Evolutionary conservation across 1,284 basidiomycete genomes (phyloP).

Genomic region (Apiotrichum laibachii): DNA sequence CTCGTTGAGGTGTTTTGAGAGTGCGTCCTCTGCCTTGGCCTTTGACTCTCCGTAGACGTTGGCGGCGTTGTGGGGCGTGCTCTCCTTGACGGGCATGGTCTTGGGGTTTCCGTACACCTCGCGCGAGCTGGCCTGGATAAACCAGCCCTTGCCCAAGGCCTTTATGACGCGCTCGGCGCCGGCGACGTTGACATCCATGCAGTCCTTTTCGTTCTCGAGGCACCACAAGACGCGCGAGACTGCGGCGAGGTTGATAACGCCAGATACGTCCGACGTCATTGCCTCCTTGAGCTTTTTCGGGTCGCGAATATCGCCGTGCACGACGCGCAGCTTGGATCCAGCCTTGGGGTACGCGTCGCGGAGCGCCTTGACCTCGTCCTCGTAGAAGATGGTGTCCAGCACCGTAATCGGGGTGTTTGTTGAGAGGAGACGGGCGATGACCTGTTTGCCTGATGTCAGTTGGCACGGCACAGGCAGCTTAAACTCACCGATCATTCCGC

Average conservation of each 20-base stretch:
- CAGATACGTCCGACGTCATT: slow-evolving; percentile 30
- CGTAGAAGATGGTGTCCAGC: slow-evolving; percentile 24
- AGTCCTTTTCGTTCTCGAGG: slow-evolving; percentile 35
- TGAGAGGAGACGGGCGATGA: slow-evolving; percentile 23
- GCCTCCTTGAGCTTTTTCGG: slow-evolving; percentile 10
- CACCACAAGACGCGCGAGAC: slow-evolving; percentile 37
- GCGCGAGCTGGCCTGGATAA: slow-evolving; percentile 36
- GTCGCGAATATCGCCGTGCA: slow-evolving; percentile 28
- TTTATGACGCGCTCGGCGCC: slow-evolving; percentile 30
- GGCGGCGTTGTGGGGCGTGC: slow-evolving; percentile 22
- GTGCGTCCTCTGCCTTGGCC: slow-evolving; percentile 25
- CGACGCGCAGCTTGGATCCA: slow-evolving; percentile 10
- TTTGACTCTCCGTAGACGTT: slow-evolving; percentile 37
- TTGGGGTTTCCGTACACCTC: slow-evolving; percentile 34
- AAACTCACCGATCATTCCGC: slow-evolving; percentile 17
- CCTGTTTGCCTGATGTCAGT: slow-evolving; percentile 27
- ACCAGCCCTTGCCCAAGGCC: slow-evolving; percentile 29
- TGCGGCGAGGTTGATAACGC: slow-evolving; percentile 39
- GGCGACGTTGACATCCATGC: slow-evolving; percentile 37
- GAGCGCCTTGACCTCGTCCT: slow-evolving; percentile 24
- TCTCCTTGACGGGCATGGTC: slow-evolving; percentile 27
- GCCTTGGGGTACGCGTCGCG: slow-evolving; percentile 14
- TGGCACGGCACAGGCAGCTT: too few relatives aligned
- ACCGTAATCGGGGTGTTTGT: slow-evolving; percentile 25
- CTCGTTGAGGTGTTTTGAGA: slow-evolving; percentile 10